Base-by-base conservation (phyloP, 257 asterid species). In the Salvia hispanica region DNA sequence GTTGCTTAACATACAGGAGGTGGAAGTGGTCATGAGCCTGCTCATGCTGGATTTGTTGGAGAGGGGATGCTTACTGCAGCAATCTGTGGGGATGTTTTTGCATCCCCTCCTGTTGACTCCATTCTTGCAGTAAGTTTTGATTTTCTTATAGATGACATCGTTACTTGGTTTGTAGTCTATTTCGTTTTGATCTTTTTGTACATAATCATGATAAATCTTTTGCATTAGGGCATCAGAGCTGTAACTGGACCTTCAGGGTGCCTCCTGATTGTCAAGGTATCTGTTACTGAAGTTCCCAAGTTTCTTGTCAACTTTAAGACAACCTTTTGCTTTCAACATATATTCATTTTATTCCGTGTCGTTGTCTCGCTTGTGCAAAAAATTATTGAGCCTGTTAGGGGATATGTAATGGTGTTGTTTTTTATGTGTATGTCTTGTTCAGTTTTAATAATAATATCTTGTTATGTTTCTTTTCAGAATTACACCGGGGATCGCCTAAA, bases 61-160 rank as follows among this genome's bases (percentile, higher is more conserved):
- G 95, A 93, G 80, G 99, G 99, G 70, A 93, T 93, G 99, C 86
- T 93, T 80, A 93, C 99, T 43, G 97, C 99, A 62, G 97, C 99
- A 62, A 83, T 93, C 66, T 93, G 99, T 71, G 99, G 99, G 74
- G 97, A 93, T 79, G 89, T 93, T 78, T 93, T 93, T 79, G 87
- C 99, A 31, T 93, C 97, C 64, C 99, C 99, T 47, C 89, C 92
- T 2, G 95, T 88, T 66, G 95, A 85, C 71, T 80, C 99, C 57
- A 93, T 93, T 79, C 90, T 93, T 69, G 91, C 99, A 72, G 97
- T 93, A 93, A 66, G 51, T 81, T 71, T 71, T 70, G 55, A 65
- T 50, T 50, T 10, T 14, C 73, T 60, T 34, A 54, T 62, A 28
- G 67, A 76, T 18, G 42, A 66, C 14, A 52, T 15, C 31, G 15